Percentiles rank a stretch among this genome's conserved stretches.
Evolutionary conservation across 2,329 filamentous ascomycete genomes (phyloP).

Genomic region (Xenosphaeropsis pyriputrescens): DNA sequence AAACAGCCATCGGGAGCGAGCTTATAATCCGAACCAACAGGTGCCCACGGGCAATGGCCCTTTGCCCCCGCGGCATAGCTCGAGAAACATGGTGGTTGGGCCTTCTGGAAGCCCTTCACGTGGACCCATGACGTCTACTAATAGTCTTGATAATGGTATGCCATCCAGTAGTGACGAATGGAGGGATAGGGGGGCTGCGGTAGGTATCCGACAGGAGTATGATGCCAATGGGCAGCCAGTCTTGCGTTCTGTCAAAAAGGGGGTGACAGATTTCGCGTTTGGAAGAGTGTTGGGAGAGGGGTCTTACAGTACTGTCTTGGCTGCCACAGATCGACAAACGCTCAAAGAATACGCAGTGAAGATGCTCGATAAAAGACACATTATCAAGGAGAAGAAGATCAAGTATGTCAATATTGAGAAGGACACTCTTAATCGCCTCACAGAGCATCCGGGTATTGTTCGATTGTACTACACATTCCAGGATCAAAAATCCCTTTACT

Average conservation of each 20-base stretch:
- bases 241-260: conserved; percentile 81
- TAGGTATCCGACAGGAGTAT: conserved; percentile 66
- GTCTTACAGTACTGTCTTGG: conserved; percentile 91
- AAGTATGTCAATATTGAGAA: conserved; percentile 99
- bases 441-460: conserved; percentile 92
- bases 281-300: conserved; percentile 84
- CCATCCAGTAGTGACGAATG: conserved; percentile 72
- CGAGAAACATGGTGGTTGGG: conserved; percentile 51
- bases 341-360: conserved; percentile 97
- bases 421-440: conserved; percentile 89
- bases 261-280: conserved; percentile 93
- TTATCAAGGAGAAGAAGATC: conserved; percentile 99
- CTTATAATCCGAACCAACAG: conserved; percentile 46
- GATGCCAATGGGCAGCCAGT: conserved; percentile 75
- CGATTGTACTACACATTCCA: conserved; percentile 98
- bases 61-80: conserved; percentile 62
- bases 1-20: conserved; percentile 51
- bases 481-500: conserved; percentile 90
- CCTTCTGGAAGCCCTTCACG: conserved; percentile 23
- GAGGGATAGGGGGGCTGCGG: conserved; percentile 89
- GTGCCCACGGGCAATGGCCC: conserved; percentile 38
- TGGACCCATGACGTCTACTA: conserved; percentile 16
- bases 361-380: conserved; percentile 93
- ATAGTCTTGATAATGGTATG: conserved; percentile 40
- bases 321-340: conserved; percentile 86